These are phyloP conservation scores for Wickerhamomyces bisporus DNA, from an alignment of 805 yeast species.

Conservation along the genomic window DNA sequence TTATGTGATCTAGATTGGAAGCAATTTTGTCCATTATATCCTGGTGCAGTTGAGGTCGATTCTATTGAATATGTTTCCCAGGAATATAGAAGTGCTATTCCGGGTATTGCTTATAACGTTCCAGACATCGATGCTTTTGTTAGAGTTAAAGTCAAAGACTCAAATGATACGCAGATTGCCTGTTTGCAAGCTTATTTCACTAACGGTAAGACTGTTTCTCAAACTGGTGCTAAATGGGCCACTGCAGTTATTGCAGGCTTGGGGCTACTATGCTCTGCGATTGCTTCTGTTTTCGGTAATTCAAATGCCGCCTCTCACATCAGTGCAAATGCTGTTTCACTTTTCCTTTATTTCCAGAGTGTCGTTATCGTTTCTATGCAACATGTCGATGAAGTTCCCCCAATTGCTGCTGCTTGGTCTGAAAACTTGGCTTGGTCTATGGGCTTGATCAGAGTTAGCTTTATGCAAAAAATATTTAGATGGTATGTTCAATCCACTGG, in stretches of 20 bases:
- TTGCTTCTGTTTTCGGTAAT: conserved; percentile 80
- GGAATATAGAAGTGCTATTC: conserved; percentile 51
- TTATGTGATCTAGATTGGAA: conserved; percentile 66
- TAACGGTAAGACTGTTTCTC: conserved; percentile 78
- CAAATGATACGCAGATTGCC: conserved; percentile 43
- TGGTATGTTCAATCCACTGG: conserved; percentile 90
- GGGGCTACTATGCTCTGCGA: conserved; percentile 78
- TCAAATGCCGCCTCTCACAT: conserved; percentile 87
- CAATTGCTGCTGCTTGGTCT: conserved; percentile 89
- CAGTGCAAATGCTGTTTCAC: conserved; percentile 78
- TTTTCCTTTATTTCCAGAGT: conserved; percentile 84
- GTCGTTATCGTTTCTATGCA: conserved; percentile 82
- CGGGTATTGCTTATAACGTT: conserved; percentile 80
- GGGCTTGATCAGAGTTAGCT: conserved; percentile 73
- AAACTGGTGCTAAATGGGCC: conserved; percentile 84
- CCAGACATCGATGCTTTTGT: conserved; percentile 84
- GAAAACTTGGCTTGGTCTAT: conserved; percentile 93
- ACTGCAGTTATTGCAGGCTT: conserved; percentile 87
- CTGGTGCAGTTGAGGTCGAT: conserved; percentile 76
- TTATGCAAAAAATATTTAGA: conserved; percentile 81
- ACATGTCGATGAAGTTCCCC: conserved; percentile 82
- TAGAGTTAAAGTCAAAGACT: conserved; percentile 41
- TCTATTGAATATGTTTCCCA: conserved; percentile 56
- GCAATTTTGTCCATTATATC: conserved; percentile 85
- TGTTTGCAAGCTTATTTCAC: conserved; percentile 73